These are phyloP conservation scores for Glycyrrhiza uralensis DNA, from an alignment of 306 rosid genomes.

Conservation along the genomic window DNA sequence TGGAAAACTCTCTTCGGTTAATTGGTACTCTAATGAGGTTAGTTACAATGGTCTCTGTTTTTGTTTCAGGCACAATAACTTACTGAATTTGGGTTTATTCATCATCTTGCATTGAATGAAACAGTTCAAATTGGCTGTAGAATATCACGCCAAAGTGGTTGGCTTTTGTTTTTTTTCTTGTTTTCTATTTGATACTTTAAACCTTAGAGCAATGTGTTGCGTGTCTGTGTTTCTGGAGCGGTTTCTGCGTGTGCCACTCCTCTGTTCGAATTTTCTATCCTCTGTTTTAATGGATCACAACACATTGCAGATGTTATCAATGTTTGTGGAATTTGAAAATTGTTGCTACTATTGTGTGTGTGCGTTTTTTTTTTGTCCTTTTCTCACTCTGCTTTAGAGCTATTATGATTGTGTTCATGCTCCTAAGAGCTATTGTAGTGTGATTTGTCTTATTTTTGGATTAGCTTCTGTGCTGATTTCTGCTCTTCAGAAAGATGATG, in stretches of 20 bases:
- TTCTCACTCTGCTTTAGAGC: neutral
- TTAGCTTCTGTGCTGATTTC: constrained; percentile 5
- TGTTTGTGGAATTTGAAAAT: constrained; percentile 23
- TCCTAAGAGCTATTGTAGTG: neutral
- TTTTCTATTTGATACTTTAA: neutral
- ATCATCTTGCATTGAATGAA: constrained; percentile 42
- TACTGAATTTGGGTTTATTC: constrained; percentile 37
- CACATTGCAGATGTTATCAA: constrained; percentile 33
- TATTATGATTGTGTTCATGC: neutral
- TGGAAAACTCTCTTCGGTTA: constrained; percentile 21
- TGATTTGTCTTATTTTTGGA: neutral
- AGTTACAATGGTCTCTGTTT: constrained; percentile 35
- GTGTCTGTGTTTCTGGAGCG: neutral
- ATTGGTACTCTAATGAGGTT: constrained; percentile 15
- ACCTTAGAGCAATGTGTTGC: neutral
- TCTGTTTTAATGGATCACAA: constrained; percentile 26
- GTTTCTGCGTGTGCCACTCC: neutral
- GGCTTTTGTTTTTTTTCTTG: neutral
- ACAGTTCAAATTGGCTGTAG: constrained; percentile 47
- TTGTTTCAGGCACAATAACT: constrained; percentile 37
- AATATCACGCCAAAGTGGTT: constrained; percentile 59
- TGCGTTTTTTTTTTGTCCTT: neutral
- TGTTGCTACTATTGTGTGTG: neutral
- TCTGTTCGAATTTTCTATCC: constrained; percentile 4
- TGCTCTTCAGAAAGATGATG: neutral